Conservation (phyloP, 345 rosid genomes). For the Lumnitzera littorea region DNA sequence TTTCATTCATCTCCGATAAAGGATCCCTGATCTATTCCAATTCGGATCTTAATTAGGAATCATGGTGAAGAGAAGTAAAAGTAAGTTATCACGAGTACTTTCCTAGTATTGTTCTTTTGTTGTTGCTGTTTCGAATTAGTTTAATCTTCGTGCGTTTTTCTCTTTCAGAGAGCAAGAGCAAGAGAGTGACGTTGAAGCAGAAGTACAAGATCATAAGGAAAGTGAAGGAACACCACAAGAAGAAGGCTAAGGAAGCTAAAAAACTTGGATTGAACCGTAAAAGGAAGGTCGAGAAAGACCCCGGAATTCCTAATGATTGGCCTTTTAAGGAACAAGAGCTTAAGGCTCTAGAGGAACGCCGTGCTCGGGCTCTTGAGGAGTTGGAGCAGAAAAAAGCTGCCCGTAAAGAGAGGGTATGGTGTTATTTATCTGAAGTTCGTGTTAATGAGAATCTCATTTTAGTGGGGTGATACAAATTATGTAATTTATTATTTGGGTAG, state of each 20-base stretch:
- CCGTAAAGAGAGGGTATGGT: constrained; percentile 80
- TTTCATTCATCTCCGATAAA: too few species aligned
- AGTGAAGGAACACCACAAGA: constrained; percentile 91
- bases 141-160: background rate
- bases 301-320: constrained; percentile 97
- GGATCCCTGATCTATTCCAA: too few species aligned
- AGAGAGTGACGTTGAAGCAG: constrained; percentile 72
- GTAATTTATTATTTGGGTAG: too few species aligned
- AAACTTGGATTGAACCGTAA: constrained; percentile 52
- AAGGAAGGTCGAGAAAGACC: constrained; percentile 80
- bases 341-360: constrained; percentile 78
- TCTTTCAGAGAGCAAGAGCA: constrained; percentile 85
- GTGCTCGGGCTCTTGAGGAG: constrained; percentile 84
- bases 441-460: background rate
- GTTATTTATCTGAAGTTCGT: background rate
- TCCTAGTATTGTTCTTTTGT: too few species aligned
- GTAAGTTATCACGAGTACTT: too few species aligned
- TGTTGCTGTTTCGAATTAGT: too few species aligned
- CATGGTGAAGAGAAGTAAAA: too few species aligned
- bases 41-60: too few species aligned
- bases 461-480: too few species aligned
- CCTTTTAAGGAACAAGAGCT: constrained; percentile 98
- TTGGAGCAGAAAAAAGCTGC: constrained; percentile 80
- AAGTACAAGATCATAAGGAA: constrained; percentile 80
- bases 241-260: constrained; percentile 95